Percentiles rank a stretch among this genome's conserved stretches.
Evolutionary conservation across 2,329 filamentous ascomycete genomes (phyloP).

Genomic region (Aspergillus clavatus): DNA sequence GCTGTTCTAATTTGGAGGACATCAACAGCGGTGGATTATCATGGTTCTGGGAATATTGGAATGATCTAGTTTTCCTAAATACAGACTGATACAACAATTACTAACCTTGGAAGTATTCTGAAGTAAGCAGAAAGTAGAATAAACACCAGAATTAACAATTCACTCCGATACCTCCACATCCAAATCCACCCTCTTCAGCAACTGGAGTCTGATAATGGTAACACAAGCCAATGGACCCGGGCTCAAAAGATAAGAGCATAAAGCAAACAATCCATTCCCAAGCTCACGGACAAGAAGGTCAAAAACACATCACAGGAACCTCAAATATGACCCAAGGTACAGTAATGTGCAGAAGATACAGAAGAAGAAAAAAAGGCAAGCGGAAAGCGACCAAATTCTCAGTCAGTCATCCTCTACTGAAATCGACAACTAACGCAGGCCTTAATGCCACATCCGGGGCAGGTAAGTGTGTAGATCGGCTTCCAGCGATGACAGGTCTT

Average conservation of each 20-base stretch:
- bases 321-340: neutral
- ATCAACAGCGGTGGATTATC: too few relatives aligned
- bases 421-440: constrained; percentile 32
- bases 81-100: too few relatives aligned
- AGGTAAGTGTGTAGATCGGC: constrained; percentile 27
- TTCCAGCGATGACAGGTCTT: constrained; percentile 24
- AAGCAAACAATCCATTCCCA: neutral
- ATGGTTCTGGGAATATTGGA: too few relatives aligned
- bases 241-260: neutral
- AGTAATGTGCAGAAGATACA: neutral
- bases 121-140: too few relatives aligned
- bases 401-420: neutral
- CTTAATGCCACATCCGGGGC: constrained; percentile 24
- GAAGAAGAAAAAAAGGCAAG: neutral
- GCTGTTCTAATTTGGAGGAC: too few relatives aligned
- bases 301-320: neutral
- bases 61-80: too few relatives aligned
- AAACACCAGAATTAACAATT: too few relatives aligned
- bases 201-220: neutral
- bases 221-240: neutral
- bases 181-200: neutral
- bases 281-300: neutral
- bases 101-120: too few relatives aligned
- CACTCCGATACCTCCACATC: too few relatives aligned
- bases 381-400: too few relatives aligned